A percentile compares a stretch with the other conserved stretches of the same genome.
phyloP scores from a whole-genome alignment of 352 stramenopile species.

The Phytophthora podocarpi region DNA sequence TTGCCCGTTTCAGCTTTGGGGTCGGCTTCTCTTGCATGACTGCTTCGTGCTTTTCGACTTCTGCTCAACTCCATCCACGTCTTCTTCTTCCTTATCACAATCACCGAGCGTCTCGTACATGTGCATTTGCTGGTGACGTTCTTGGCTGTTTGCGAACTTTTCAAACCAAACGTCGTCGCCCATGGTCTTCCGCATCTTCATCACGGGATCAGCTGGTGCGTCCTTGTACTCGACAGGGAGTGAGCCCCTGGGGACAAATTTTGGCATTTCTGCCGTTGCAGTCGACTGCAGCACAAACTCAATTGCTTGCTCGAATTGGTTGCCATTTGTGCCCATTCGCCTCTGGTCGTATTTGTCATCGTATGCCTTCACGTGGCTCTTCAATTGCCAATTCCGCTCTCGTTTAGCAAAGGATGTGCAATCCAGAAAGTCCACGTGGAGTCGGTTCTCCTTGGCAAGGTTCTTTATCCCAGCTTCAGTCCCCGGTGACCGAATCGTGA shows the following conservation, averaged over 20 bases:
- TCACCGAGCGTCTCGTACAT: slow-evolving; percentile 13
- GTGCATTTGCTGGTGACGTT: slow-evolving; percentile 20
- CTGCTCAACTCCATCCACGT: neutral
- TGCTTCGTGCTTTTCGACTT: neutral
- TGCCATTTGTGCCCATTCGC: slow-evolving; percentile 21
- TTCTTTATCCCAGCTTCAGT: slow-evolving; percentile 34
- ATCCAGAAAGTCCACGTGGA: slow-evolving; percentile 65
- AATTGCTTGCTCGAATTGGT: slow-evolving; percentile 27
- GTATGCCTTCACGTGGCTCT: slow-evolving; percentile 21
- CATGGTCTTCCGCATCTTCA: slow-evolving; percentile 11
- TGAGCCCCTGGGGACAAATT: slow-evolving; percentile 21
- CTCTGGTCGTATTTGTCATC: slow-evolving; percentile 22
- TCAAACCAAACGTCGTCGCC: slow-evolving; percentile 23
- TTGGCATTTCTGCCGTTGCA: slow-evolving; percentile 14
- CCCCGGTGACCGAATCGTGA: slow-evolving; percentile 55
- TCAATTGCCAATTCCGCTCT: slow-evolving; percentile 31
- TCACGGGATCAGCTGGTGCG: neutral
- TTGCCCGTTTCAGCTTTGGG: neutral
- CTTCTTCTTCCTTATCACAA: too few species aligned
- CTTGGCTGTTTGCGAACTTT: slow-evolving; percentile 24
- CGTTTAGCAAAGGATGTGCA: slow-evolving; percentile 34
- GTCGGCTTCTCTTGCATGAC: too few species aligned
- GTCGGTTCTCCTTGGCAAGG: slow-evolving; percentile 31
- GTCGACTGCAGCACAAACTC: slow-evolving; percentile 17
- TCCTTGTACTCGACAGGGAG: slow-evolving; percentile 17